Evolutionary conservation across 805 yeast species (phyloP).

Genomic region (Suhomyces canberraensis): DNA sequence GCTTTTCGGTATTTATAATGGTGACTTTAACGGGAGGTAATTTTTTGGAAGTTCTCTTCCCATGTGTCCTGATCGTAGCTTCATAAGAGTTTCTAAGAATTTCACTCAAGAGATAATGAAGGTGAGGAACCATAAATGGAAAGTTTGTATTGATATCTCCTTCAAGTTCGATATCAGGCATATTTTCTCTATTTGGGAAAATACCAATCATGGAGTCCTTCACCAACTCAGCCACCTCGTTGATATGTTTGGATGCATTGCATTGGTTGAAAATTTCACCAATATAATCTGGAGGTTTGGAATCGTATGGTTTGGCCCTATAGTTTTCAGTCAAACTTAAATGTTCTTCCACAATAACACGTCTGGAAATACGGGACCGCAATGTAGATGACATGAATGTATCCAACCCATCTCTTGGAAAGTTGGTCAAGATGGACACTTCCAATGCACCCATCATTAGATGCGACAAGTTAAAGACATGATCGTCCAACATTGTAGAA

Average conservation of each 20-base stretch:
- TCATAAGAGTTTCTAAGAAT: slow-evolving; percentile 81
- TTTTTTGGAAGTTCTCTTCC: slow-evolving; percentile 22
- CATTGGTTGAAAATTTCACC: slow-evolving; percentile 84
- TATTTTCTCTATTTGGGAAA: slow-evolving; percentile 48
- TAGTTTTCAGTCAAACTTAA: slow-evolving; percentile 70
- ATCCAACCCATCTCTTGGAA: slow-evolving; percentile 66
- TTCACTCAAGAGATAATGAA: slow-evolving; percentile 85
- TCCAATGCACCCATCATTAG: slow-evolving; percentile 92
- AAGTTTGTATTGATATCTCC: slow-evolving; percentile 68
- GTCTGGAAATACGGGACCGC: slow-evolving; percentile 81
- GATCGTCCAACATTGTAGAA: slow-evolving; percentile 67
- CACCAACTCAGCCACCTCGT: slow-evolving; percentile 49
- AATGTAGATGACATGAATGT: slow-evolving; percentile 71
- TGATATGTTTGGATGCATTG: slow-evolving; percentile 65
- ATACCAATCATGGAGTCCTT: slow-evolving; percentile 49
- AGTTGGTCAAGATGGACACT: slow-evolving; percentile 54
- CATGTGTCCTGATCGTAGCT: slow-evolving; percentile 60
- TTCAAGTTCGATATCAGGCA: slow-evolving; percentile 77
- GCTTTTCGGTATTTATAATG: slow-evolving; percentile 61
- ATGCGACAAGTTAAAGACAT: slow-evolving; percentile 79
- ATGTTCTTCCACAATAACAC: slow-evolving; percentile 92
- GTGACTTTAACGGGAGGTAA: slow-evolving; percentile 79
- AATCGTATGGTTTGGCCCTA: slow-evolving; percentile 42
- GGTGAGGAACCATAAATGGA: slow-evolving; percentile 82
- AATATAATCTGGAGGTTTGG: slow-evolving; percentile 52